These are phyloP conservation scores for Nicotiana paniculata DNA, from an alignment of 257 asterid genomes.

Conservation along the genomic window DNA sequence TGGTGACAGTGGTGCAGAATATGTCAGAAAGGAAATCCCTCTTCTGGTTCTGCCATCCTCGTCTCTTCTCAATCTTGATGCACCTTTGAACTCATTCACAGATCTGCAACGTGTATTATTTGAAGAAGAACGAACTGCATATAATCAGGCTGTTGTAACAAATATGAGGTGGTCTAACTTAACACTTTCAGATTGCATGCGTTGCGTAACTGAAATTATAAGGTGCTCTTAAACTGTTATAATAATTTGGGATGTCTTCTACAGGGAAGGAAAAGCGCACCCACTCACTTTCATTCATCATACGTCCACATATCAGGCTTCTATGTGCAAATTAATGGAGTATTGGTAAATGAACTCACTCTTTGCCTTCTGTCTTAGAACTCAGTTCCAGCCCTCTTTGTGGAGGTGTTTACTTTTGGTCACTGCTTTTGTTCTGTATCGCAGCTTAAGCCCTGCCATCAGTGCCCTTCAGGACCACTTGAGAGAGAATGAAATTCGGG, in stretches of 20 bases:
- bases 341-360: conserved; percentile 51
- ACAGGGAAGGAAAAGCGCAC: conserved; percentile 71
- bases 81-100: conserved; percentile 68
- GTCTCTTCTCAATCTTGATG: conserved; percentile 57
- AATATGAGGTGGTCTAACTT: conserved; percentile 46
- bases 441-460: conserved; percentile 96
- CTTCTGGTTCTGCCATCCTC: conserved; percentile 71
- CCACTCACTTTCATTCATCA: conserved; percentile 90
- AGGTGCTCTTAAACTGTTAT: not conserved
- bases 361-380: not conserved
- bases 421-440: conserved; percentile 11
- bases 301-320: conserved; percentile 93
- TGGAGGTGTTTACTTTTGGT: conserved; percentile 10
- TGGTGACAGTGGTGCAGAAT: conserved; percentile 90
- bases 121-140: conserved; percentile 91
- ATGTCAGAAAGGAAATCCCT: conserved; percentile 81
- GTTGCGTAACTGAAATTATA: not conserved
- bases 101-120: conserved; percentile 75
- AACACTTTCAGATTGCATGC: not conserved
- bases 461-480: conserved; percentile 74
- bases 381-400: not conserved
- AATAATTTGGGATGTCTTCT: conserved; percentile 11
- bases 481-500: conserved; percentile 92
- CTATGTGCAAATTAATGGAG: conserved; percentile 97
- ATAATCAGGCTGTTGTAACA: conserved; percentile 64